Evolutionary conservation across 495 filamentous ascomycete species (phyloP), one percentile per base, ranked within the genome.

Genomic region (Podospora didyma): DNA sequence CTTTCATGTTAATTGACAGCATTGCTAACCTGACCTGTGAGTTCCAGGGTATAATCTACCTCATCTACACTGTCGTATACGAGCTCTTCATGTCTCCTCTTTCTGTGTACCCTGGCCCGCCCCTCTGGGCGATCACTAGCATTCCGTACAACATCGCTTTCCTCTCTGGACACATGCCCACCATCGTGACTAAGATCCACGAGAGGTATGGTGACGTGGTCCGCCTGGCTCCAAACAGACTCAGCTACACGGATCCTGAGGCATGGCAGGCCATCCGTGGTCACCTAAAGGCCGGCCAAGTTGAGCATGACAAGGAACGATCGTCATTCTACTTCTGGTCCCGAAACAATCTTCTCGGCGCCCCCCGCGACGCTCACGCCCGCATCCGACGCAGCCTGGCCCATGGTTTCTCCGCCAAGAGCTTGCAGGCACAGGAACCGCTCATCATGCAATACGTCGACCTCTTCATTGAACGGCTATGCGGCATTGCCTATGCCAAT

Each of bases 201-300:
- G 65, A 77, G 49, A 70, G 62, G 41, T 80, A 83, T 53, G 81
- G 82, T 23, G 70, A 71, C 20, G 63, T 82, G 31, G 73, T 89
- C 0, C 82, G 86, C 2, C 63, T 86, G 10, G 68, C 73, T 0
- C 85, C 86, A 1, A 69, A 78, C 37, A 74, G 82, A 44, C 63
- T 89, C 0, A 79, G 77, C 3, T 87, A 83, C 68, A 77, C 69
- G 53, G 71, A 76, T 2, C 69, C 77, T 0, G 60, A 72, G 2
- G 82, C 84, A 3, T 83, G 76, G 72, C 75, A 77, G 23, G 82
- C 85, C 54, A 84, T 89, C 48, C 82, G 85, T 50, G 80, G 79
- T 1, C 68, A 72, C 59, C 71, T 63, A 35, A 71, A 71, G 54
- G 23, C 31, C 26, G 56, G 57, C 21, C 58, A 59, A 11, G 60